Base-by-base conservation (phyloP, 305 asterid species). In the Fraxinus xanthoxyloides region DNA sequence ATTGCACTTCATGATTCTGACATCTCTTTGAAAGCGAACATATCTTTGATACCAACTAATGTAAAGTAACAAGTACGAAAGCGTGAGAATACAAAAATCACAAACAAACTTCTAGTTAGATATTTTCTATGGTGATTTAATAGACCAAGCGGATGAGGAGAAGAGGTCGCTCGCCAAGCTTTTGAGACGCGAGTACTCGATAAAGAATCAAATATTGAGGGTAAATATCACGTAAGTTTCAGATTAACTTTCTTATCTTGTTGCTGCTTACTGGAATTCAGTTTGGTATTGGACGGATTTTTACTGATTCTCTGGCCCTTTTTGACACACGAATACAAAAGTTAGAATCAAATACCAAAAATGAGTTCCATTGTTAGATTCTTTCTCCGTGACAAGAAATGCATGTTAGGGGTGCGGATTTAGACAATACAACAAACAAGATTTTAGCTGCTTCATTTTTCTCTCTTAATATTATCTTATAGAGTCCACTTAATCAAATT, bases 91-190 rank as follows among this genome's bases (percentile, higher is more conserved):
- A 35, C 40, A 35, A 35, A 35, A 35, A 35, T 35, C 9, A 35
- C 40, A 0, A 35, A 35, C 40, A 35, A 35, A 35, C 9, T 35
- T 35, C 40, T 35, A 35, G 40, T 35, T 54, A 67, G 9, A 36
- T 24, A 0, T 7, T 70, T 56, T 84, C 77, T 81, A 65, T 87
- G 93, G 98, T 89, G 95, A 88, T 82, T 86, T 94, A 82, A 92
- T 95, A 40, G 93, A 90, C 78, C 98, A 95, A 89, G 92, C 98
- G 23, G 82, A 78, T 40, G 91, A 89, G 88, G 97, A 92, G 95
- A 89, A 90, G 78, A 87, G 98, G 77, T 94, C 93, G 72, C 92
- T 95, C 51, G 93, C 93, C 83, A 95, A 94, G 90, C 90, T 91
- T 83, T 46, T 95, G 90, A 91, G 95, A 77, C 91, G 94, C 86